Evolutionary conservation across 306 rosid species (phyloP), one percentile per base, ranked within the genome.

Genomic region (Cicer judaicum): DNA sequence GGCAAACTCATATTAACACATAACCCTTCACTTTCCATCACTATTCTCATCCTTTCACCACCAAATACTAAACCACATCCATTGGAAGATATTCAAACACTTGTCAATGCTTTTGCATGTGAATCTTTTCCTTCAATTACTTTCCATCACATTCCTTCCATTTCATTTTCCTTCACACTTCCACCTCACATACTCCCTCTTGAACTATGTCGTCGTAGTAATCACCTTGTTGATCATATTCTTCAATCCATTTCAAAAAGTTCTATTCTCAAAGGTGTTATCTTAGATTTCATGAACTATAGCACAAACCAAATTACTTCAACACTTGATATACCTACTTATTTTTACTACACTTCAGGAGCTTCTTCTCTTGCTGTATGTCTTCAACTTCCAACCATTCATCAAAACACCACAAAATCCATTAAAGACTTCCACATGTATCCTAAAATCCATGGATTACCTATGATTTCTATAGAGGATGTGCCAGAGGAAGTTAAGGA

Each of bases 201-300:
- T 15, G 69, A 73, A 5, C 39, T 79, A 11, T 16, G 46, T 8
- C 61, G 6, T 36, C 56, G 8, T 41, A 55, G 38, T 62, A 73
- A 52, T 48, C 46, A 19, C 9, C 44, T 65, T 50, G 39, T 66
- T 13, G 63, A 15, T 2, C 53, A 68, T 8, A 4, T 19, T 18
- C 70, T 79, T 11, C 43, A 16, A 16, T 53, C 74, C 52, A 60
- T 79, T 10, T 41, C 75, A 61, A 72, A 73, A 46, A 43, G 48
- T 43, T 10, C 76, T 0, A 73, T 46, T 47, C 10, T 62, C 34
- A 67, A 83, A 19, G 96, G 89, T 7, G 8, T 88, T 42, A 40
- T 87, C 54, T 14, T 86, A 56, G 88, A 88, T 49, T 74, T 81
- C 77, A 55, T 90, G 62, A 81, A 86, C 82, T 50, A 11, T 29